phyloP scores from a whole-genome alignment of 2,329 filamentous ascomycete species.

The Pestalotiopsis sp. region DNA sequence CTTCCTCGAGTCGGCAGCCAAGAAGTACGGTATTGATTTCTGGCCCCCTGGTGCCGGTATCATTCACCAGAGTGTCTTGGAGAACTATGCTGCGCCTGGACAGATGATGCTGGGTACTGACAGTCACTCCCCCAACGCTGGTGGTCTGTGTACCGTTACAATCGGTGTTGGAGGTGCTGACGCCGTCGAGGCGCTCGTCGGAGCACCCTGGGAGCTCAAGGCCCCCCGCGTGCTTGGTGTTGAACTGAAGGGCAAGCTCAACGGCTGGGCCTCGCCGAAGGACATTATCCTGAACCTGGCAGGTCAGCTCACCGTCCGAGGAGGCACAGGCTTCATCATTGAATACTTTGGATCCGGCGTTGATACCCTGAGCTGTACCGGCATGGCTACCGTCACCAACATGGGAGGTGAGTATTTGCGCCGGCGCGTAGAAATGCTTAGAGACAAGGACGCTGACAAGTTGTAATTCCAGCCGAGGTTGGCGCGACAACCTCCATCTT shows the following conservation, averaged over 20 bases:
- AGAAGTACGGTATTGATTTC: slow-evolving; percentile 92
- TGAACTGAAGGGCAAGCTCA: slow-evolving; percentile 78
- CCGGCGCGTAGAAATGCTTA: slow-evolving; percentile 53
- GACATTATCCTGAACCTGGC: slow-evolving; percentile 92
- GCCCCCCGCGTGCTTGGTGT: slow-evolving; percentile 90
- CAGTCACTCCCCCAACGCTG: slow-evolving; percentile 96
- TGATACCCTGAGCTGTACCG: slow-evolving; percentile 85
- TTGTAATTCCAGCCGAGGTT: slow-evolving; percentile 78
- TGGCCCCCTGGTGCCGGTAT: slow-evolving; percentile 94
- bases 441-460: slow-evolving; percentile 83
- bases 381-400: slow-evolving; percentile 90
- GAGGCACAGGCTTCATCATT: slow-evolving; percentile 91
- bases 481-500: slow-evolving; percentile 96
- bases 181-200: slow-evolving; percentile 93
- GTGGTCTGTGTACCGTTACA: slow-evolving; percentile 88
- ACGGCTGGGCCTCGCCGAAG: slow-evolving; percentile 91
- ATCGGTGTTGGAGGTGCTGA: slow-evolving; percentile 98
- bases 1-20: slow-evolving; percentile 90
- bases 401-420: slow-evolving; percentile 71
- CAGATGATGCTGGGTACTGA: slow-evolving; percentile 99
- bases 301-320: slow-evolving; percentile 86
- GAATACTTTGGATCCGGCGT: slow-evolving; percentile 94
- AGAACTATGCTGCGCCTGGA: slow-evolving; percentile 97
- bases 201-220: slow-evolving; percentile 96
- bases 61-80: slow-evolving; percentile 95